Conservation (phyloP, 345 rosid species). For the Cardamine resedifolia region DNA sequence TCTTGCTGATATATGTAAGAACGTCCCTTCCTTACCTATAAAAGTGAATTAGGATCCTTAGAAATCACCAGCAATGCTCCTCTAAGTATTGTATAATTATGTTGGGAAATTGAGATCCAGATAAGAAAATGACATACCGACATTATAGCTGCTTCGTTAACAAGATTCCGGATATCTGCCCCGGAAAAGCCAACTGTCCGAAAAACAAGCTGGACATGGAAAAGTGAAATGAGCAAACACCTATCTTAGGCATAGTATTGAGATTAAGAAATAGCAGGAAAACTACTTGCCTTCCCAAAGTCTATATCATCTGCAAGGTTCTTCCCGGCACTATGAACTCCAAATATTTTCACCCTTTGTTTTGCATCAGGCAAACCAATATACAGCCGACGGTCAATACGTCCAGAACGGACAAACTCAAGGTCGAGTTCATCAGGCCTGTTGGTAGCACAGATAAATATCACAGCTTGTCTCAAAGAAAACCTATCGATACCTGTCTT, state of each 20-base stretch:
- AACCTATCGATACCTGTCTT: conserved; percentile 84
- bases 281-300: conserved; percentile 62
- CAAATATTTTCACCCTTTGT: conserved; percentile 88
- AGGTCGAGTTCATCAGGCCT: conserved; percentile 95
- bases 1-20: conserved; percentile 81
- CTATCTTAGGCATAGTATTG: background rate
- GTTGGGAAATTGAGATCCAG: conserved; percentile 13
- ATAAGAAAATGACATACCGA: conserved; percentile 58
- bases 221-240: conserved; percentile 12
- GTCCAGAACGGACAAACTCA: conserved; percentile 90
- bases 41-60: conserved; percentile 16
- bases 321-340: conserved; percentile 85
- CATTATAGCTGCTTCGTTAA: conserved; percentile 97
- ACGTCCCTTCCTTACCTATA: conserved; percentile 89
- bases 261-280: background rate
- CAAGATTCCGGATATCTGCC: conserved; percentile 95
- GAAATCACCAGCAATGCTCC: conserved; percentile 19
- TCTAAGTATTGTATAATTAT: conserved; percentile 7
- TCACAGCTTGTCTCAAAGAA: conserved; percentile 94
- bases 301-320: conserved; percentile 83
- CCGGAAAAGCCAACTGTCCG: conserved; percentile 96
- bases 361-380: conserved; percentile 94
- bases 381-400: conserved; percentile 91
- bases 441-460: conserved; percentile 97
- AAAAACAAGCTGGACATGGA: conserved; percentile 74